Evolutionary conservation across 2,329 filamentous ascomycete genomes (phyloP).

Genomic region (Ambrosiella cleistominuta): DNA sequence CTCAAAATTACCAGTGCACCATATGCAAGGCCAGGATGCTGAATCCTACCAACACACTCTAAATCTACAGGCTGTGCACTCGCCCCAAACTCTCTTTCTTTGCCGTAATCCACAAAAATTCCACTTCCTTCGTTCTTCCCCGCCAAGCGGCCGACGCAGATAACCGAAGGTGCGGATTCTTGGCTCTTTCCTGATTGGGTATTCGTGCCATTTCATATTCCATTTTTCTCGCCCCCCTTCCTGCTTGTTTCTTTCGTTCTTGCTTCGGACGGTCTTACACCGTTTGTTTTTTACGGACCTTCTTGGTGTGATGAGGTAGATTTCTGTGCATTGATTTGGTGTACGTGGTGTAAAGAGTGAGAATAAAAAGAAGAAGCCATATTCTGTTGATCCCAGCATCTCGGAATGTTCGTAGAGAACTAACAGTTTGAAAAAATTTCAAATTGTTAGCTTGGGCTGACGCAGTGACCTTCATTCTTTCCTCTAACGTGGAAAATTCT

Average conservation of each 20-base stretch:
- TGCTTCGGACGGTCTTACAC: background rate
- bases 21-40: no score
- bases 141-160: background rate
- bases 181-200: slow-evolving; percentile 1
- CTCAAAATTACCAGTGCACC: no score
- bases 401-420: background rate
- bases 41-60: no score
- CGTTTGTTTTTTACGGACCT: background rate
- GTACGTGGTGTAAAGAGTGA: no score
- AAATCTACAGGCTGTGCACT: background rate
- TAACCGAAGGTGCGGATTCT: background rate
- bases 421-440: background rate
- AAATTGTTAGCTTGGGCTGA: background rate
- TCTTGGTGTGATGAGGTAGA: background rate
- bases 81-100: background rate
- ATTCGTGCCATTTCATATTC: background rate
- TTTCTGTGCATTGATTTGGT: no score
- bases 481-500: background rate
- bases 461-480: background rate
- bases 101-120: background rate
- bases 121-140: background rate
- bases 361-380: no score
- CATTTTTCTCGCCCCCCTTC: background rate
- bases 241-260: background rate
- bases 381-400: no score